Conservation (phyloP, 768 basidiomycete species). For the Lentinula detonsa region DNA sequence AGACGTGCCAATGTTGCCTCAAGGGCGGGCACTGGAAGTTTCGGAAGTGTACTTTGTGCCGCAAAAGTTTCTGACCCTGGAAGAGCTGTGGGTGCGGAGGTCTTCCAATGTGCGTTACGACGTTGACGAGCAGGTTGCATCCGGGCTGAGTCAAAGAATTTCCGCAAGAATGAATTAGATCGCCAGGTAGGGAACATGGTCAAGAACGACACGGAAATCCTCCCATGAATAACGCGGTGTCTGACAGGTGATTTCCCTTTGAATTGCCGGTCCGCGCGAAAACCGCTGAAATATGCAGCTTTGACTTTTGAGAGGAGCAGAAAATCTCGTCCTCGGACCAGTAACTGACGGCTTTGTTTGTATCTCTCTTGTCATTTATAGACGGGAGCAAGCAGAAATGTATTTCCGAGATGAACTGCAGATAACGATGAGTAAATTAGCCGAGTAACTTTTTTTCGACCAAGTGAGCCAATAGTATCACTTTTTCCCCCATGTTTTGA, state of each 20-base stretch:
- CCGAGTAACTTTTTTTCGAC: no score
- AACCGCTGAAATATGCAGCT: not conserved
- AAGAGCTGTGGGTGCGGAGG: slow-evolving; percentile 53
- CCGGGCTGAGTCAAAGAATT: not conserved
- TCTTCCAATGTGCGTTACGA: slow-evolving; percentile 61
- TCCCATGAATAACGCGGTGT: not conserved
- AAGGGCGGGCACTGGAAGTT: slow-evolving; percentile 73
- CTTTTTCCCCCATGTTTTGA: no score
- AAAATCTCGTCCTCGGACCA: no score
- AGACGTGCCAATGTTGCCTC: slow-evolving; percentile 59
- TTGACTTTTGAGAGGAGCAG: not conserved
- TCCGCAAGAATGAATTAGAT: not conserved
- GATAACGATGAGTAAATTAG: no score
- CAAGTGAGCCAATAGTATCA: no score
- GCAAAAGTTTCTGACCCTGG: slow-evolving; percentile 56
- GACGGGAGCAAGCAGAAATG: no score
- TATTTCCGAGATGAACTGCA: no score
- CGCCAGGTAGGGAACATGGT: not conserved
- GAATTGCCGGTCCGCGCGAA: not conserved
- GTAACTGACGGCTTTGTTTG: no score
- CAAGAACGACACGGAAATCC: not conserved
- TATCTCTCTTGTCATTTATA: no score
- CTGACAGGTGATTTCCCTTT: not conserved
- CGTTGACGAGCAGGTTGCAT: slow-evolving; percentile 16
- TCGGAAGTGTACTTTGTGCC: slow-evolving; percentile 55